Percentiles rank a stretch among this genome's conserved stretches.
phyloP scores from a whole-genome alignment of 148 eudicot genomes.

The Suaeda aralocaspica region DNA sequence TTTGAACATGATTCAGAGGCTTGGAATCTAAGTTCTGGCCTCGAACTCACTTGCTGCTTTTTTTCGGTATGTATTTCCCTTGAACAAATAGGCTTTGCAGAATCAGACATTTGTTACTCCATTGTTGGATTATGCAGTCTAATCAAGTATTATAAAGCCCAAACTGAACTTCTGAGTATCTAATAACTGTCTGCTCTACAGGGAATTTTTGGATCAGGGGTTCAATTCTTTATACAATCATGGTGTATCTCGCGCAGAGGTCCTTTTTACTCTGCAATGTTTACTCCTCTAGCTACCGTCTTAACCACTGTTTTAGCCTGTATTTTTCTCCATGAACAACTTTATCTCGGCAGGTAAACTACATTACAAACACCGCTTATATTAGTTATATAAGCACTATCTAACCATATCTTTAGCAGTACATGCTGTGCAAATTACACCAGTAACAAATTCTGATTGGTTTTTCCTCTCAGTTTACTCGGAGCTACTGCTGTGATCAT shows the following conservation, averaged over 20 bases:
- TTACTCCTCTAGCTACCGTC: constrained; percentile 62
- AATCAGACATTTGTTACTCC: no score
- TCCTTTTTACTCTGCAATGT: constrained; percentile 75
- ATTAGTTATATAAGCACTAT: background rate
- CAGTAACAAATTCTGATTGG: background rate
- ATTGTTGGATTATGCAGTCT: no score
- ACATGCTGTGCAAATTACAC: background rate
- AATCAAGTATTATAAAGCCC: no score
- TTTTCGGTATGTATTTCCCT: constrained; percentile 52
- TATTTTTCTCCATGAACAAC: constrained; percentile 49
- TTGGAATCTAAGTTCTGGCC: constrained; percentile 54
- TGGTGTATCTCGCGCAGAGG: constrained; percentile 67
- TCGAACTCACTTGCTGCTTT: constrained; percentile 41
- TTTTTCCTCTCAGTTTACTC: constrained; percentile 37
- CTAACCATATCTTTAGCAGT: background rate
- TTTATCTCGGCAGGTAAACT: constrained; percentile 59
- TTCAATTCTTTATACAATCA: constrained; percentile 49
- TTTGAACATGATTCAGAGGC: constrained; percentile 38
- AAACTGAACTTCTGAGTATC: no score
- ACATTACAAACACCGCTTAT: no score
- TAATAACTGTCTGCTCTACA: no score
- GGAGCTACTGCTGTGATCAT: constrained; percentile 50
- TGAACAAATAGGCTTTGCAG: constrained; percentile 34
- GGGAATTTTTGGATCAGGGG: constrained; percentile 27
- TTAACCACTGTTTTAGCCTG: constrained; percentile 50